phyloP scores from a whole-genome alignment of 164 flowering plant species.

The Saururus chinensis region DNA sequence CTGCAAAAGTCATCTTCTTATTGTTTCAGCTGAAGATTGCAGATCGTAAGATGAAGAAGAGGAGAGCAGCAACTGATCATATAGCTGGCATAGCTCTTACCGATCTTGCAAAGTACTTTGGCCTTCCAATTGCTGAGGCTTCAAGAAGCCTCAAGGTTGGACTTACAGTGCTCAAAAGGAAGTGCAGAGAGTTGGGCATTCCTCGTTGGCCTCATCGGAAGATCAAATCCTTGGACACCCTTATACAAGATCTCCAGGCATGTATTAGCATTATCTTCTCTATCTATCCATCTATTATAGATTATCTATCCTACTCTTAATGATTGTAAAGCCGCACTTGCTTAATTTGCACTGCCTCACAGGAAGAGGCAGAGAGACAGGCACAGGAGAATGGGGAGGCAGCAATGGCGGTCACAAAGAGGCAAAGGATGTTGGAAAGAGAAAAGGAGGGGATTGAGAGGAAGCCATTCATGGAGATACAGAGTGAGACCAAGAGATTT shows the following conservation, averaged over 20 bases:
- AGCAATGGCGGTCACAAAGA: conserved; percentile 40
- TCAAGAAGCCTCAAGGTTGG: conserved; percentile 47
- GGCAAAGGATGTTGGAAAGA: conserved; percentile 49
- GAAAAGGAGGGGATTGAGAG: conserved; percentile 42
- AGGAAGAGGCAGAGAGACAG: conserved; percentile 48
- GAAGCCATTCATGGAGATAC: conserved; percentile 48
- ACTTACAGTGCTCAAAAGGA: conserved; percentile 51
- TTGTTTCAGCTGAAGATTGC: conserved; percentile 13
- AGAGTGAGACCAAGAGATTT: conserved; percentile 54
- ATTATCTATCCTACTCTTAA: too few species aligned
- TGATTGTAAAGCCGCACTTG: too few species aligned
- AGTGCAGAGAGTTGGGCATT: conserved; percentile 61
- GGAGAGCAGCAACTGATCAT: conserved; percentile 32
- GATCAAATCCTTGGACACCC: conserved; percentile 54
- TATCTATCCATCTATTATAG: background rate
- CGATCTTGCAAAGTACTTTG: conserved; percentile 48
- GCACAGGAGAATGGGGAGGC: conserved; percentile 31
- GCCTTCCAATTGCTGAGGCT: conserved; percentile 53
- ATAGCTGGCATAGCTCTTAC: conserved; percentile 35
- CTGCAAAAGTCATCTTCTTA: conserved; percentile 6
- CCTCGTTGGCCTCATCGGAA: conserved; percentile 75
- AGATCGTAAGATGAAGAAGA: conserved; percentile 20
- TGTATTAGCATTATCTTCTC: background rate
- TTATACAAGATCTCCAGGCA: conserved; percentile 57
- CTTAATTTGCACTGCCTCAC: background rate